Evolutionary conservation across 2,329 filamentous ascomycete genomes (phyloP).

Genomic region (Aureobasidium mangrovei): DNA sequence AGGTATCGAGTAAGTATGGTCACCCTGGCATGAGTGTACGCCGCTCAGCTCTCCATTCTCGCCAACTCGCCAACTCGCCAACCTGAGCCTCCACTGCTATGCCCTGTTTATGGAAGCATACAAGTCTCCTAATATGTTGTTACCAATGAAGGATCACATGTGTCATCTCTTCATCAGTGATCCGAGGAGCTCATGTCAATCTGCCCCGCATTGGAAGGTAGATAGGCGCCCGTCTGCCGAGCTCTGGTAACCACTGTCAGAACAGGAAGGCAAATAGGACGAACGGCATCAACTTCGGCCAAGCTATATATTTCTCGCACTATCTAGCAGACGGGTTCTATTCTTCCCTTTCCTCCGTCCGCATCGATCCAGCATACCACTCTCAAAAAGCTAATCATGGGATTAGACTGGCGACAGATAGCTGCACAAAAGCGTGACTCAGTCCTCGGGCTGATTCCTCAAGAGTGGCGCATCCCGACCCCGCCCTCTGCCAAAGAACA

Average conservation of each 20-base stretch:
- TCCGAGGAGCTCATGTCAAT: not conserved
- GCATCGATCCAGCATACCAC: too few relatives aligned
- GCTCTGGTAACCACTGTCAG: not conserved
- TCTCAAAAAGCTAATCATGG: not conserved
- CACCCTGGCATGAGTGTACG: too few relatives aligned
- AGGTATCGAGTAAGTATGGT: too few relatives aligned
- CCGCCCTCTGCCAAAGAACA: constrained; percentile 44
- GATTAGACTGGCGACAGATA: constrained; percentile 39
- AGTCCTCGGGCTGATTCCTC: constrained; percentile 46
- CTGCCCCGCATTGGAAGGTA: constrained; percentile 8
- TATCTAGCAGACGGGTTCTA: not conserved
- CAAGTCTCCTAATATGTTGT: too few relatives aligned
- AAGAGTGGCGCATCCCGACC: constrained; percentile 45
- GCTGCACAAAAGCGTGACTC: constrained; percentile 47
- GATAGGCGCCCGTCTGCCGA: constrained; percentile 3
- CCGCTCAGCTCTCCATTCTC: too few relatives aligned
- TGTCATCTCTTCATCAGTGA: not conserved
- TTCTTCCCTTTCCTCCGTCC: too few relatives aligned
- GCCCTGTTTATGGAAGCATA: too few relatives aligned
- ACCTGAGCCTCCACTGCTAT: too few relatives aligned
- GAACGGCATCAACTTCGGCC: not conserved
- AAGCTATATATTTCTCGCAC: not conserved
- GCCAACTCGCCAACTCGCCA: too few relatives aligned
- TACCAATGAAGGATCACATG: too few relatives aligned
- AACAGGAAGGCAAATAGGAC: not conserved